Percentiles rank a stretch among this genome's conserved stretches.
These are phyloP conservation scores for Cymodocea nodosa DNA, from an alignment of 116 monocot genomes.

Conservation along the genomic window DNA sequence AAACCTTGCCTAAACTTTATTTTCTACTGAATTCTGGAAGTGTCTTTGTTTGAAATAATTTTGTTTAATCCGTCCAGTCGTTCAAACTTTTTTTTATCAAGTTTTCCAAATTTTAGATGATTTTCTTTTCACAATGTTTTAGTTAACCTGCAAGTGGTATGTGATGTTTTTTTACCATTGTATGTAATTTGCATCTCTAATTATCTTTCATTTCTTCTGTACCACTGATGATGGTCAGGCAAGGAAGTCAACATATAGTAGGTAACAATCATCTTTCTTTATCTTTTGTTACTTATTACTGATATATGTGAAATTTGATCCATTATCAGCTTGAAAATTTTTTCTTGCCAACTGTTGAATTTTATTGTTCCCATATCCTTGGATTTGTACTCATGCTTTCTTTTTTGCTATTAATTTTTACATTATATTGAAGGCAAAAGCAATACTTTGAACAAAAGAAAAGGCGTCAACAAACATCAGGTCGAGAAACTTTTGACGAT, in stretches of 20 bases:
- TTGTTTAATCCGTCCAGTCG: too few relatives aligned
- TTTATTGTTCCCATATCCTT: neutral
- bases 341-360: neutral
- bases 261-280: conserved; percentile 21
- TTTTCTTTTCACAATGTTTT: neutral
- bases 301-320: neutral
- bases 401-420: neutral
- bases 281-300: neutral
- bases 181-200: neutral
- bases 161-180: too few relatives aligned
- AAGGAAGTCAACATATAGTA: conserved; percentile 66
- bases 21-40: too few relatives aligned
- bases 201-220: conserved; percentile 8
- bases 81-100: too few relatives aligned
- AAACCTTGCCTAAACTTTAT: neutral
- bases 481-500: conserved; percentile 18
- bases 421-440: conserved; percentile 48
- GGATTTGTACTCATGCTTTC: neutral
- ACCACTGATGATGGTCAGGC: conserved; percentile 31
- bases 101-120: too few relatives aligned
- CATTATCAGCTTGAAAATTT: neutral
- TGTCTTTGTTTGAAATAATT: too few relatives aligned
- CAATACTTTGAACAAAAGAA: conserved; percentile 91
- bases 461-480: conserved; percentile 34
- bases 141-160: too few relatives aligned